A percentile compares a stretch with the other conserved stretches of the same genome.
Evolutionary conservation across 805 yeast genomes (phyloP).

Genomic region (Pichia pseudocactophila): DNA sequence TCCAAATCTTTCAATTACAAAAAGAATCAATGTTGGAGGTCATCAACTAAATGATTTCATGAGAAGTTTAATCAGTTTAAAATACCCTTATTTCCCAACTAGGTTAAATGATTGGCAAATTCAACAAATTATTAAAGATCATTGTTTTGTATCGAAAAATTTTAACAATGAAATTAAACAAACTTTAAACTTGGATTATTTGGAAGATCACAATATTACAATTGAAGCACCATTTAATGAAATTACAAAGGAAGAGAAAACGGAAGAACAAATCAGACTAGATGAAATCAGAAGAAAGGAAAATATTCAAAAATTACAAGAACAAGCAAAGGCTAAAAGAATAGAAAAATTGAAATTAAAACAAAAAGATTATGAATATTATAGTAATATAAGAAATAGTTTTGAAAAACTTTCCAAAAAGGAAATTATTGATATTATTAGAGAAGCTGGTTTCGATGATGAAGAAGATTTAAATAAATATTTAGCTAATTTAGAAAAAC

Average conservation of each 20-base stretch:
- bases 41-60: constrained; percentile 58
- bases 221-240: constrained; percentile 76
- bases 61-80: constrained; percentile 55
- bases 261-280: constrained; percentile 70
- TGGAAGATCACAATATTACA: constrained; percentile 65
- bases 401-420: constrained; percentile 42
- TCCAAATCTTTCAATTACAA: constrained; percentile 58
- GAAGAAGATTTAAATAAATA: constrained; percentile 64
- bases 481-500: constrained; percentile 51
- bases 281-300: constrained; percentile 78
- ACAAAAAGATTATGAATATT: constrained; percentile 72
- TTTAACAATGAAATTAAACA: constrained; percentile 54
- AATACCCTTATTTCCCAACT: constrained; percentile 88
- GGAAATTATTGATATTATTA: constrained; percentile 45
- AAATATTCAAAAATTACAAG: constrained; percentile 82
- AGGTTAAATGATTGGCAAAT: constrained; percentile 57
- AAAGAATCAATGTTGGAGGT: constrained; percentile 91
- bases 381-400: constrained; percentile 46
- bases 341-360: constrained; percentile 71
- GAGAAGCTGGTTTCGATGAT: constrained; percentile 71
- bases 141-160: constrained; percentile 66
- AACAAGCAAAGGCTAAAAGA: constrained; percentile 82
- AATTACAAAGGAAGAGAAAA: constrained; percentile 57
- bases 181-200: constrained; percentile 49
- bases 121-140: constrained; percentile 59